Percentiles rank a stretch among this genome's conserved stretches.
Evolutionary conservation across 2,329 filamentous ascomycete genomes (phyloP).

Genomic region (Alternaria viburni): DNA sequence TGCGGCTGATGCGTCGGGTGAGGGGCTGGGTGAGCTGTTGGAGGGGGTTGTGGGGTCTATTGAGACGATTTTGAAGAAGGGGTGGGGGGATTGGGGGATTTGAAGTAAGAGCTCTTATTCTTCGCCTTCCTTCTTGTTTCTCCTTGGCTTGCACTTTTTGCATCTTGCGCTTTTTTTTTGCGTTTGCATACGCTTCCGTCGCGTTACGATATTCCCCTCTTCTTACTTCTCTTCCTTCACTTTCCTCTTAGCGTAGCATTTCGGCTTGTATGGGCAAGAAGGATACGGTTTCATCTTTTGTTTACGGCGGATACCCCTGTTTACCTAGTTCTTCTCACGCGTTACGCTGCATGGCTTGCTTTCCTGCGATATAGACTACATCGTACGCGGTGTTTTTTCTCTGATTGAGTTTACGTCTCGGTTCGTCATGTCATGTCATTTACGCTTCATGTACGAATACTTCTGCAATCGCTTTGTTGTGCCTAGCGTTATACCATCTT

Average conservation of each 20-base stretch:
- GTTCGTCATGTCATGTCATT: background rate
- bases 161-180: background rate
- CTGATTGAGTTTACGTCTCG: background rate
- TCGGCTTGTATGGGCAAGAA: background rate
- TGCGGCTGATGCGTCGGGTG: conserved; percentile 18
- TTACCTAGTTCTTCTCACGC: background rate
- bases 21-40: conserved; percentile 38
- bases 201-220: background rate
- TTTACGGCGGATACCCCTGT: conserved; percentile 4
- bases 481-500: background rate
- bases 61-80: conserved; percentile 36
- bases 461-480: background rate
- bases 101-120: conserved; percentile 12
- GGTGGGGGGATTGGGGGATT: conserved; percentile 41
- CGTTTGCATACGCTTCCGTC: background rate
- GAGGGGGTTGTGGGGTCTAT: conserved; percentile 35
- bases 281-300: background rate
- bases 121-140: background rate
- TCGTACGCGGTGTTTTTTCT: background rate
- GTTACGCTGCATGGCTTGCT: background rate
- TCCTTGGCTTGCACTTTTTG: background rate
- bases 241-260: background rate
- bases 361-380: background rate
- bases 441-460: background rate
- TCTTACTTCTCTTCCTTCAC: background rate